Evolutionary conservation across 78 protist species (phyloP).

Genomic region (Polysphondylium violaceum): DNA sequence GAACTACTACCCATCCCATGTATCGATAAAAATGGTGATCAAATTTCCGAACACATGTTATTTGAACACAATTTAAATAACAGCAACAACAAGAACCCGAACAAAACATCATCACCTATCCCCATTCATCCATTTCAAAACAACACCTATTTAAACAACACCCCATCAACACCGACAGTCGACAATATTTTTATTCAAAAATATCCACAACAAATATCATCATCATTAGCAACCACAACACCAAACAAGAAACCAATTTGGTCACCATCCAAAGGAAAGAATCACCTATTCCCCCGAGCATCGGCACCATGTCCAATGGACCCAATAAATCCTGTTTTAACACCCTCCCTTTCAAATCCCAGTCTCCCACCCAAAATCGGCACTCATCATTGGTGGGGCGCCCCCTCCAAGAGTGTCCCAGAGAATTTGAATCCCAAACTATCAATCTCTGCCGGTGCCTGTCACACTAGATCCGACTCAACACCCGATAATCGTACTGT

Average conservation of each 20-base stretch:
- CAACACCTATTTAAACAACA: background rate
- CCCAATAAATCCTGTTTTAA: background rate
- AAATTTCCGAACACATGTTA: no score
- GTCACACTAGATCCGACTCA: background rate
- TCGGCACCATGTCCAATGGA: slow-evolving; percentile 34
- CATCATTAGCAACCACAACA: background rate
- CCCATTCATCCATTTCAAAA: background rate
- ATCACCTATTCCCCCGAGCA: background rate
- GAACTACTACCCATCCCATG: no score
- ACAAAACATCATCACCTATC: background rate
- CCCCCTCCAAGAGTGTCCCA: slow-evolving; percentile 15
- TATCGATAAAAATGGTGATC: no score
- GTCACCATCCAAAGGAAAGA: slow-evolving; percentile 51
- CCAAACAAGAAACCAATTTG: slow-evolving; percentile 6
- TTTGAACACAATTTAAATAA: no score
- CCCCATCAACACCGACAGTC: slow-evolving; percentile 20
- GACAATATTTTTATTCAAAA: background rate
- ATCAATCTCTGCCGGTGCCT: no score
- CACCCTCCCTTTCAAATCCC: background rate
- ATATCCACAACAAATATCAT: background rate
- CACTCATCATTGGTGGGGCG: slow-evolving; percentile 70
- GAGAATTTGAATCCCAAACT: background rate
- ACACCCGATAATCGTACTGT: background rate
- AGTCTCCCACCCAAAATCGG: slow-evolving; percentile 23
- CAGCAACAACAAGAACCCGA: slow-evolving; percentile 17